Percentiles rank a stretch among this genome's conserved stretches.
phyloP scores from a whole-genome alignment of 805 yeast genomes.

The Candida argentea region DNA sequence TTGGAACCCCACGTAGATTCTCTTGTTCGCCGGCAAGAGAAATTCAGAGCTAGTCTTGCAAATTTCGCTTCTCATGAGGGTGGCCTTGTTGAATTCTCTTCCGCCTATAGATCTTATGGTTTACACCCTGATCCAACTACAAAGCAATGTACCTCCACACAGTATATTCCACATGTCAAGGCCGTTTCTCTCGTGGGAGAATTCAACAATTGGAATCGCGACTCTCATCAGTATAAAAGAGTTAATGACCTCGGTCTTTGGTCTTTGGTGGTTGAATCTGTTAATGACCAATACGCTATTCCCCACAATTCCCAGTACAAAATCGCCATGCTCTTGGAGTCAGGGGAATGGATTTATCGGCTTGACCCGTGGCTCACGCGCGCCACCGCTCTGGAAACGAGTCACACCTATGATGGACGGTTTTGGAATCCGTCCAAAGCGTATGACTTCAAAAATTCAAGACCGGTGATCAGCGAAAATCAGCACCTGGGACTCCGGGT shows the following conservation, averaged over 20 bases:
- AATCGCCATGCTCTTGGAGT: slow-evolving; percentile 51
- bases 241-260: slow-evolving; percentile 65
- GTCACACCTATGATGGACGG: slow-evolving; percentile 64
- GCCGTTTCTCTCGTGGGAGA: slow-evolving; percentile 81
- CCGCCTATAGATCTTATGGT: slow-evolving; percentile 70
- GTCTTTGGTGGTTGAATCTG: slow-evolving; percentile 47
- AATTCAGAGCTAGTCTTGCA: slow-evolving; percentile 55
- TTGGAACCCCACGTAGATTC: slow-evolving; percentile 67
- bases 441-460: slow-evolving; percentile 50
- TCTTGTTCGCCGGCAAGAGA: slow-evolving; percentile 54
- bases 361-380: slow-evolving; percentile 85
- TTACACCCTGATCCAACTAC: slow-evolving; percentile 46
- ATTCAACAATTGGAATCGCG: slow-evolving; percentile 74
- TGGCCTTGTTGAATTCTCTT: slow-evolving; percentile 52
- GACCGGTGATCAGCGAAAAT: slow-evolving; percentile 43
- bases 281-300: slow-evolving; percentile 50
- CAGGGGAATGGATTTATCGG: slow-evolving; percentile 66
- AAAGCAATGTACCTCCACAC: slow-evolving; percentile 25
- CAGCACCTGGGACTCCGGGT: slow-evolving; percentile 45
- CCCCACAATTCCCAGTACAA: slow-evolving; percentile 76
- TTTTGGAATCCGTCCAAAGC: slow-evolving; percentile 76
- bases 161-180: slow-evolving; percentile 87
- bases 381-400: slow-evolving; percentile 61
- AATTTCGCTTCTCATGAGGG: slow-evolving; percentile 50
- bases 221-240: slow-evolving; percentile 42